Evolutionary conservation across 352 stramenopile genomes (phyloP), one percentile per base, ranked within the genome.

Genomic region (Phytophthora pini): DNA sequence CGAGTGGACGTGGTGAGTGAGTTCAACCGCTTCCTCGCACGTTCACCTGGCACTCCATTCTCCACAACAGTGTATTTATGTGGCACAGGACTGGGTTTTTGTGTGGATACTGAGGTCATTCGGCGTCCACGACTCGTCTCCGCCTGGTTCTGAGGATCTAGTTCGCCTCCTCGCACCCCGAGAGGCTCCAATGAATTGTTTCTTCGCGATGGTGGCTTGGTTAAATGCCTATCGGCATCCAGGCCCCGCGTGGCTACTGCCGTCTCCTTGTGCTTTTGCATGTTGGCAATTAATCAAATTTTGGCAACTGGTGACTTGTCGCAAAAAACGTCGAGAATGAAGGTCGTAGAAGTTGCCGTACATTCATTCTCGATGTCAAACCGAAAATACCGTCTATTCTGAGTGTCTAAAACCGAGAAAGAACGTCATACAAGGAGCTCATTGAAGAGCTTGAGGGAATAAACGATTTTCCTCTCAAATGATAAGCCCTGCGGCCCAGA

Each of bases 171-270:
- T 48, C 47, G 57, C 24, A 38, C 36, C 6, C n/a, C 55, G 11
- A 76, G 49, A 29, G 68, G 57, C n/a, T 73, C 53, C 48, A 76
- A 9, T 6, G 65, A 48, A 15, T 58, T 59, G 17, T 70, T 73
- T 39, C 59, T 58, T 55, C 68, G 47, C 12, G 40, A 56, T 4
- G 38, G 10, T 1, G 54, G 24, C 29, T 50, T 66, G 26, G 38
- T 59, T 32, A 53, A 61, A 2, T 26, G 24, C n/a, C 15, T 20
- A 27, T 10, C 46, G 7, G 46, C 12, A 12, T 71, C 62, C 17
- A 65, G 12, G 15, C 32, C 47, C 11, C 51, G 44, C 22, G 45
- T 12, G 9, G 48, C 11, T 13, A 61, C 54, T 2, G 38, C 47
- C 6, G 34, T 45, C 22, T 60, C 47, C 15, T 57, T 70, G 1